Evolutionary conservation across 2,329 filamentous ascomycete genomes (phyloP).

Genomic region (Hymenotorrendiella dingleyae): DNA sequence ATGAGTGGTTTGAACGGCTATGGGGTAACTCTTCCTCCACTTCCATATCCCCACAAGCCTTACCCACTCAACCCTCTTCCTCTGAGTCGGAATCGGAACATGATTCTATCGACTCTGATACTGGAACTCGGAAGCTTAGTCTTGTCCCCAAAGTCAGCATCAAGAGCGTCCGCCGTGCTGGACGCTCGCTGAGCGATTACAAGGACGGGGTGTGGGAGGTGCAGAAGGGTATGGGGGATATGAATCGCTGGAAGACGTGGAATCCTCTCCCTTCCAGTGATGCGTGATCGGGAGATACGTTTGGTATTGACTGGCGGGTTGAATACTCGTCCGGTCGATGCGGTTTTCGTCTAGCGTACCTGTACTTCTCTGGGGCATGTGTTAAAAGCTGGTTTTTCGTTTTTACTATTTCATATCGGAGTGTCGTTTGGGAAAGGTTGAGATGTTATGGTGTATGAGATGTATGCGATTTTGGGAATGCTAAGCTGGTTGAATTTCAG

Average conservation of each 20-base stretch:
- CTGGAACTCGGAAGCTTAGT: background rate
- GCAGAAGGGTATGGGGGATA: conserved; percentile 15
- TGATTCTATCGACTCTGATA: background rate
- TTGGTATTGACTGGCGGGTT: no score
- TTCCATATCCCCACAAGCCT: background rate
- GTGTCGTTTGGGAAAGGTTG: no score
- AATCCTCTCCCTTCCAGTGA: no score
- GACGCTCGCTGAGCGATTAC: conserved; percentile 11
- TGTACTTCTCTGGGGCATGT: no score
- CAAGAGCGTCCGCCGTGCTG: conserved; percentile 16
- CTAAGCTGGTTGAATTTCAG: no score
- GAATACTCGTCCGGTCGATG: no score
- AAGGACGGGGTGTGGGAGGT: conserved; percentile 15
- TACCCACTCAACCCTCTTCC: background rate
- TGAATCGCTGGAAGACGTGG: conserved; percentile 19
- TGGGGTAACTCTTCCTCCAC: conserved; percentile 1
- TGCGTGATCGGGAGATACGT: no score
- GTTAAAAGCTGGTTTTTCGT: no score
- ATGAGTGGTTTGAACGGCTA: conserved; percentile 14
- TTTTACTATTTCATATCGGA: no score
- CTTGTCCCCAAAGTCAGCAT: conserved; percentile 9
- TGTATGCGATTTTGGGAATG: no score
- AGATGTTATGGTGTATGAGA: no score
- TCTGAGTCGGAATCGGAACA: background rate
- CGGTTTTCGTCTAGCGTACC: no score